Conservation (phyloP, 2,329 filamentous ascomycete genomes). For the Fusarium redolens region DNA sequence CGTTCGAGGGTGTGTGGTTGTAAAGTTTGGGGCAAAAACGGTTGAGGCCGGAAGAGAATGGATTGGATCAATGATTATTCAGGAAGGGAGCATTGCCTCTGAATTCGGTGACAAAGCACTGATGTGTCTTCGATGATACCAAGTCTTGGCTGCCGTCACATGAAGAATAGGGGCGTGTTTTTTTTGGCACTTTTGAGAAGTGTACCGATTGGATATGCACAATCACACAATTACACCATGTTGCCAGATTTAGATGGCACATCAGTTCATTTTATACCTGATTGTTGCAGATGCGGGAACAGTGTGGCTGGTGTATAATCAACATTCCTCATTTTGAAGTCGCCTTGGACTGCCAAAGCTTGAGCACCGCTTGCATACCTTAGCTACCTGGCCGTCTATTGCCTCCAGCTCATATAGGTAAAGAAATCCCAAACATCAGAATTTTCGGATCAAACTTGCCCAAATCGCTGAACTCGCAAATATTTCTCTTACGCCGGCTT, state of each 20-base stretch:
- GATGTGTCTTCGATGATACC: slow-evolving; percentile 73
- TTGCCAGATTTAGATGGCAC: neutral
- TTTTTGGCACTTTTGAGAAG: neutral
- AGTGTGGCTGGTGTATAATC: neutral
- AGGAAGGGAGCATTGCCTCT: slow-evolving; percentile 76
- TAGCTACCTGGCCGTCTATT: neutral
- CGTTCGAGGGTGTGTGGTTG: slow-evolving; percentile 84
- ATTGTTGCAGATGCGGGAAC: neutral
- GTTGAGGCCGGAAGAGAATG: slow-evolving; percentile 85
- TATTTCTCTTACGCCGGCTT: neutral
- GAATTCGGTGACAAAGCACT: slow-evolving; percentile 85
- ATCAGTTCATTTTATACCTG: neutral
- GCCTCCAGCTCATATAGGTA: neutral
- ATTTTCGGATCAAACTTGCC: neutral
- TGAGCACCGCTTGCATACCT: slow-evolving; percentile 8
- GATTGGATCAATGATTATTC: slow-evolving; percentile 79
- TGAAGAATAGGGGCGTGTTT: neutral
- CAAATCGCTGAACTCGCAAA: neutral
- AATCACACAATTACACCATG: neutral
- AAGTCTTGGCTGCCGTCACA: neutral
- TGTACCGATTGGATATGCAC: neutral
- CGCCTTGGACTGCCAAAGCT: slow-evolving; percentile 7
- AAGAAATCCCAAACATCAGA: too few species aligned
- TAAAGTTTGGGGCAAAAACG: slow-evolving; percentile 88
- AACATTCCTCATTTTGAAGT: neutral